Evolutionary conservation across 2,329 filamentous ascomycete genomes (phyloP).

Genomic region (Byssoonygena ceratinophila): DNA sequence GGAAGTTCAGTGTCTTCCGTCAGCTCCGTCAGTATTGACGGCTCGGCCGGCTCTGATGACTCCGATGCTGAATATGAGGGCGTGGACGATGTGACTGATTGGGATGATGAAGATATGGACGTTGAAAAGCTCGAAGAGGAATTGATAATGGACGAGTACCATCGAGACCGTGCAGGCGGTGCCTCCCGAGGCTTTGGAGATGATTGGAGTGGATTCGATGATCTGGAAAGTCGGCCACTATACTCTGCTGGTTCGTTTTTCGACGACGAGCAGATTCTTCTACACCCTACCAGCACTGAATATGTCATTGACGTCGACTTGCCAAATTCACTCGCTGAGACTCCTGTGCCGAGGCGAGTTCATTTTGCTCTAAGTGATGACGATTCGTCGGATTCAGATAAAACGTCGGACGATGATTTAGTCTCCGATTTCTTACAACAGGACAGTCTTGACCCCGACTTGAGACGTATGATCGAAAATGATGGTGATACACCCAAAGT

Average conservation of each 20-base stretch:
- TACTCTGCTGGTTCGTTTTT: constrained; percentile 34
- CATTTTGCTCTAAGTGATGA: constrained; percentile 60
- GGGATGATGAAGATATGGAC: constrained; percentile 69
- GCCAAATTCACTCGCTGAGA: constrained; percentile 32
- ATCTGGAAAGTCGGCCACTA: constrained; percentile 34
- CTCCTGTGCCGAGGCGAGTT: constrained; percentile 51
- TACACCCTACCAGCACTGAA: constrained; percentile 30
- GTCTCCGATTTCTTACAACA: constrained; percentile 71
- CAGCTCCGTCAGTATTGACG: constrained; percentile 13
- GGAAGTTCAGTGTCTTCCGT: constrained; percentile 13
- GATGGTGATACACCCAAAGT: constrained; percentile 36
- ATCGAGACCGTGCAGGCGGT: constrained; percentile 21
- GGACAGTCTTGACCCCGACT: constrained; percentile 58
- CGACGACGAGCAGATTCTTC: constrained; percentile 32
- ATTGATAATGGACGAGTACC: constrained; percentile 49
- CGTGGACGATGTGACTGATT: constrained; percentile 69
- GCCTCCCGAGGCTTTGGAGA: constrained; percentile 19
- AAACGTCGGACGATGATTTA: constrained; percentile 51
- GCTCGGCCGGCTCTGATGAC: constrained; percentile 13
- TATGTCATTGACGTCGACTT: constrained; percentile 30
- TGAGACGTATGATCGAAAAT: constrained; percentile 63
- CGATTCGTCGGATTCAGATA: constrained; percentile 47
- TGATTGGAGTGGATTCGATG: constrained; percentile 47
- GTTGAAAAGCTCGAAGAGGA: constrained; percentile 68
- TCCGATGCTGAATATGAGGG: constrained; percentile 51